Conservation (phyloP, 2,329 filamentous ascomycete genomes). For the Microdochium trichocladiopsis region DNA sequence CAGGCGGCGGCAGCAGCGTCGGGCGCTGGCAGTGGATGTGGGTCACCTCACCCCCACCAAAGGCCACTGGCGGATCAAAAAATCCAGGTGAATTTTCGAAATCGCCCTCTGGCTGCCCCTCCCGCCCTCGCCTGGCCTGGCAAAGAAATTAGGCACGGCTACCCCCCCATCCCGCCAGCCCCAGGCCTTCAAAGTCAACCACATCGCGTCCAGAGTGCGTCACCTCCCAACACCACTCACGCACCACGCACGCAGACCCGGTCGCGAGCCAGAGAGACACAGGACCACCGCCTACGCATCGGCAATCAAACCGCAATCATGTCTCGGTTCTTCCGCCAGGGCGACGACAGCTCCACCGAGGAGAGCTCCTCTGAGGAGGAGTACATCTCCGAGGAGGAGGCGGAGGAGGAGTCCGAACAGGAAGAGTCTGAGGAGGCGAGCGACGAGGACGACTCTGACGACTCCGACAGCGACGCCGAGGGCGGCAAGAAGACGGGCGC, state of each 20-base stretch:
- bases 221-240: constrained; percentile 1
- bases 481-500: constrained; percentile 63
- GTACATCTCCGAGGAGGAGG: constrained; percentile 76
- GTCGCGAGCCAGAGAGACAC: not conserved
- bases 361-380: constrained; percentile 95
- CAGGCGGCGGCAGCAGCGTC: not conserved
- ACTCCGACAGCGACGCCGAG: constrained; percentile 57
- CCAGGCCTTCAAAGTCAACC: not conserved
- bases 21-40: not conserved
- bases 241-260: constrained; percentile 2
- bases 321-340: constrained; percentile 97
- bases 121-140: not conserved
- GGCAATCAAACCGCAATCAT: constrained; percentile 44
- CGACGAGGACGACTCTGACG: constrained; percentile 45
- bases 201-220: not conserved
- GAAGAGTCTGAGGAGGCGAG: constrained; percentile 45
- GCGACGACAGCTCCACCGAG: constrained; percentile 88
- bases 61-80: constrained; percentile 1
- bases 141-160: not conserved
- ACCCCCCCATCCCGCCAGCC: not conserved
- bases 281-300: constrained; percentile 3
- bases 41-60: not conserved
- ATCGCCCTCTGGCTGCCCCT: constrained; percentile 1
- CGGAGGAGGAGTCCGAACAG: constrained; percentile 47
- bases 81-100: constrained; percentile 4